These are phyloP conservation scores for Teratosphaeriaceae sp. DNA, from an alignment of 2,329 filamentous ascomycete species.

Conservation along the genomic window DNA sequence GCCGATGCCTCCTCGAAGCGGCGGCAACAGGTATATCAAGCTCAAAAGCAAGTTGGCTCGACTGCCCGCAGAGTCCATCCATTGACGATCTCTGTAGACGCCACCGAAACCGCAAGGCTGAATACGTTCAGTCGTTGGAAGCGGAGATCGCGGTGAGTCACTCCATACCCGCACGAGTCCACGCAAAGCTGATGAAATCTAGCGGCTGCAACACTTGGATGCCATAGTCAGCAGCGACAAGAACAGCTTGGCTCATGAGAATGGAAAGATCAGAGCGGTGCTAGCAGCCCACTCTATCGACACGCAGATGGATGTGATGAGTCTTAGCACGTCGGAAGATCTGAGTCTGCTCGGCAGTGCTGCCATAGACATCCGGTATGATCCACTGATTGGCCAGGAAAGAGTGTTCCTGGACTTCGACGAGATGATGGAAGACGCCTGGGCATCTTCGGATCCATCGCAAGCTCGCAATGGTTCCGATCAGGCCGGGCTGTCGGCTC, in stretches of 20 bases:
- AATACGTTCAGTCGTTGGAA: slow-evolving; percentile 18
- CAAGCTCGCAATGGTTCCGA: background rate
- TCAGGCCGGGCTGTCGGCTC: slow-evolving; percentile 1
- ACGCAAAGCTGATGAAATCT: background rate
- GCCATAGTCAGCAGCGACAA: slow-evolving; percentile 16
- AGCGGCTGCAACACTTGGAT: slow-evolving; percentile 15
- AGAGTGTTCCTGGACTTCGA: slow-evolving; percentile 16
- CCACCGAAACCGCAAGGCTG: slow-evolving; percentile 19
- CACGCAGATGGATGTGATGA: slow-evolving; percentile 7
- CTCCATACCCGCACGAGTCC: background rate
- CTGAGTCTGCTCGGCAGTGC: slow-evolving; percentile 9
- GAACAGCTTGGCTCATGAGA: slow-evolving; percentile 15
- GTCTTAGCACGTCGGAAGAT: background rate
- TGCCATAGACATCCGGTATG: slow-evolving; percentile 12
- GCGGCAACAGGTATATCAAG: slow-evolving; percentile 21
- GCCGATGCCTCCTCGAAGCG: slow-evolving; percentile 11
- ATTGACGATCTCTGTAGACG: slow-evolving; percentile 11
- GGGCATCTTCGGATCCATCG: slow-evolving; percentile 3
- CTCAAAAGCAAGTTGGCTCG: slow-evolving; percentile 15
- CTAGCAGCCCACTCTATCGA: slow-evolving; percentile 13
- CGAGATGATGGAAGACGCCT: slow-evolving; percentile 2
- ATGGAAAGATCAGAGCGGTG: slow-evolving; percentile 12
- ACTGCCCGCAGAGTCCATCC: background rate
- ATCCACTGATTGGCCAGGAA: slow-evolving; percentile 15
- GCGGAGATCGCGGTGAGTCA: slow-evolving; percentile 12